These are phyloP conservation scores for Chaetomium globosum DNA, from an alignment of 2,329 filamentous ascomycete genomes.

Conservation along the genomic window DNA sequence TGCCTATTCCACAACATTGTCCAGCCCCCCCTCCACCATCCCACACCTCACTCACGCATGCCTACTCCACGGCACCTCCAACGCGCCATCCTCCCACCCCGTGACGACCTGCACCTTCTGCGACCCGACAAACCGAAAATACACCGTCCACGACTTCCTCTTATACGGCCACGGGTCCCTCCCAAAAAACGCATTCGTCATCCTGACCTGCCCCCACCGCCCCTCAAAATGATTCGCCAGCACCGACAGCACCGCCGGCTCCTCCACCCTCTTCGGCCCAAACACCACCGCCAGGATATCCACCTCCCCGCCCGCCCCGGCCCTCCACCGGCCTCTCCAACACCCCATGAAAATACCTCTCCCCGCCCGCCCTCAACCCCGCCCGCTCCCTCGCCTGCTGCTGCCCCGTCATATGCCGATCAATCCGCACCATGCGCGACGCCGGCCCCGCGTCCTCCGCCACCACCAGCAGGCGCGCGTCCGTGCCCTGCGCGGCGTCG, in stretches of 20 bases:
- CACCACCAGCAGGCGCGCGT: conserved; percentile 31
- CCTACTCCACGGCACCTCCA: conserved; percentile 34
- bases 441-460: conserved; percentile 29
- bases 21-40: neutral
- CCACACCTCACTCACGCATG: conserved; percentile 2
- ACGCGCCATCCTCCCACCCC: conserved; percentile 40
- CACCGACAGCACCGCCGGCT: conserved; percentile 30
- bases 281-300: conserved; percentile 33
- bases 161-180: conserved; percentile 35
- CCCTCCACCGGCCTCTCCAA: conserved; percentile 24
- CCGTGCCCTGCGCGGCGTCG: neutral
- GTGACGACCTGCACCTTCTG: conserved; percentile 37
- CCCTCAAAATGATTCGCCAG: conserved; percentile 34
- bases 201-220: conserved; percentile 33
- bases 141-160: conserved; percentile 35
- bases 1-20: neutral
- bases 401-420: conserved; percentile 29
- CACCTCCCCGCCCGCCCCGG: conserved; percentile 29
- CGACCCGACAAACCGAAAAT: conserved; percentile 29
- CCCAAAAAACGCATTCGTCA: conserved; percentile 35
- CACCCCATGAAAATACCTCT: neutral
- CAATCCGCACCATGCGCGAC: conserved; percentile 22
- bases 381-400: conserved; percentile 27
- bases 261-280: conserved; percentile 32
- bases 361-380: conserved; percentile 7